A percentile compares a stretch with the other conserved stretches of the same genome.
Evolutionary conservation across 2,329 filamentous ascomycete genomes (phyloP).

Genomic region (Chaetomium sp.): DNA sequence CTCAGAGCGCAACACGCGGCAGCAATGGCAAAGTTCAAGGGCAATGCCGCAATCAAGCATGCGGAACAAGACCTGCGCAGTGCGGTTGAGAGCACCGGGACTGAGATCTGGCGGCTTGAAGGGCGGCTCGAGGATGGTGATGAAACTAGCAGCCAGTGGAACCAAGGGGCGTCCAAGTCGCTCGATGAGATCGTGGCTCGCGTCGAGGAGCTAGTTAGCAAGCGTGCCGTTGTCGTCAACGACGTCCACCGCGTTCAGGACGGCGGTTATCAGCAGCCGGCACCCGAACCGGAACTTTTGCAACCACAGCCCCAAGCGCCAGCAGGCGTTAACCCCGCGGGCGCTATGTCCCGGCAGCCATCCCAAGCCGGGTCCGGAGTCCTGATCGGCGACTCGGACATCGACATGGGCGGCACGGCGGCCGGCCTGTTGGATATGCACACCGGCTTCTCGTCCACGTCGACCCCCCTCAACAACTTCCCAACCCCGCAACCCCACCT

Average conservation of each 20-base stretch:
- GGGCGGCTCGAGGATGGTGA: constrained; percentile 55
- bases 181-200: constrained; percentile 74
- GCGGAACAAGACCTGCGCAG: constrained; percentile 76
- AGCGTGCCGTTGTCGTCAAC: constrained; percentile 64
- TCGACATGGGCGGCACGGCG: constrained; percentile 66
- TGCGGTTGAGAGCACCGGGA: constrained; percentile 60
- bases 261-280: constrained; percentile 71
- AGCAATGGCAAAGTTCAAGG: constrained; percentile 73
- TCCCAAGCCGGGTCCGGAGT: constrained; percentile 59
- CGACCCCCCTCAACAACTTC: constrained; percentile 63
- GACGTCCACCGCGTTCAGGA: constrained; percentile 73
- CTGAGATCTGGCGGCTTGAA: constrained; percentile 67
- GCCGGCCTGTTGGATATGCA: constrained; percentile 70
- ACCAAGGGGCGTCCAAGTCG: constrained; percentile 52
- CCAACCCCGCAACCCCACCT: constrained; percentile 62
- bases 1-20: constrained; percentile 79
- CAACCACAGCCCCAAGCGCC: constrained; percentile 40
- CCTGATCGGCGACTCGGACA: constrained; percentile 61
- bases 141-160: constrained; percentile 52
- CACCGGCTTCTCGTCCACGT: constrained; percentile 59
- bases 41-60: constrained; percentile 67
- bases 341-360: constrained; percentile 52
- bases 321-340: constrained; percentile 28
- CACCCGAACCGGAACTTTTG: constrained; percentile 42
- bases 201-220: constrained; percentile 71